These are phyloP conservation scores for Botrytis tulipae DNA, from an alignment of 2,329 filamentous ascomycete genomes.

Conservation along the genomic window DNA sequence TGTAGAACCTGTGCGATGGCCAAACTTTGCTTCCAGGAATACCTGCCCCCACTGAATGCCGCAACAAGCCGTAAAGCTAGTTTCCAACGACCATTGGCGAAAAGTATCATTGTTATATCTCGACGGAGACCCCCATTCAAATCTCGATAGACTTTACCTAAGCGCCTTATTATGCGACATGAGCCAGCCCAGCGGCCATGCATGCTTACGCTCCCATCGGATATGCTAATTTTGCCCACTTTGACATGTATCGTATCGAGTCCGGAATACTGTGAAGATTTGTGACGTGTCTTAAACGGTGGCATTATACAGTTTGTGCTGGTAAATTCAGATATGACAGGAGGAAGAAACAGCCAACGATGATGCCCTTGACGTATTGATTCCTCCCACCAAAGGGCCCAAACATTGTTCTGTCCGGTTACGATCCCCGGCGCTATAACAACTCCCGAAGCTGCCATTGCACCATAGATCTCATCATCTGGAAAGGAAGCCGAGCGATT, in stretches of 20 bases:
- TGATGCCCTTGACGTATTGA: constrained; percentile 12
- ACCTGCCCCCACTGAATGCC: background rate
- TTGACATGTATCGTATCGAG: constrained; percentile 3
- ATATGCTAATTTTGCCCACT: background rate
- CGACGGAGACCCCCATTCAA: background rate
- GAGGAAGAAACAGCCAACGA: constrained; percentile 18
- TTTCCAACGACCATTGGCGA: constrained; percentile 1
- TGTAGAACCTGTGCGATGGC: background rate
- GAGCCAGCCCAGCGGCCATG: background rate
- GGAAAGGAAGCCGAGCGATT: constrained; percentile 18
- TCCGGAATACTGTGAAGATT: constrained; percentile 2
- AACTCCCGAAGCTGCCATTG: constrained; percentile 19
- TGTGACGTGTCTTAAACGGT: constrained; percentile 3
- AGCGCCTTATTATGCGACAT: background rate
- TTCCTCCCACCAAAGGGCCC: constrained; percentile 18
- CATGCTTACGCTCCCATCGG: background rate
- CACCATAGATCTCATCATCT: constrained; percentile 18
- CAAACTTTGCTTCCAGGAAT: constrained; percentile 7
- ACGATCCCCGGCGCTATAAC: constrained; percentile 5
- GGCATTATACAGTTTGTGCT: constrained; percentile 13
- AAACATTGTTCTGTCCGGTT: constrained; percentile 7
- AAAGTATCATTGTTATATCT: constrained; percentile 8
- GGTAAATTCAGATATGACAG: background rate
- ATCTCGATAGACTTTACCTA: background rate
- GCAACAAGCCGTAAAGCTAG: constrained; percentile 3